A percentile compares a stretch with the other conserved stretches of the same genome.
Conservation (phyloP, 1,284 basidiomycete species). For the Ustilago tritici region DNA sequence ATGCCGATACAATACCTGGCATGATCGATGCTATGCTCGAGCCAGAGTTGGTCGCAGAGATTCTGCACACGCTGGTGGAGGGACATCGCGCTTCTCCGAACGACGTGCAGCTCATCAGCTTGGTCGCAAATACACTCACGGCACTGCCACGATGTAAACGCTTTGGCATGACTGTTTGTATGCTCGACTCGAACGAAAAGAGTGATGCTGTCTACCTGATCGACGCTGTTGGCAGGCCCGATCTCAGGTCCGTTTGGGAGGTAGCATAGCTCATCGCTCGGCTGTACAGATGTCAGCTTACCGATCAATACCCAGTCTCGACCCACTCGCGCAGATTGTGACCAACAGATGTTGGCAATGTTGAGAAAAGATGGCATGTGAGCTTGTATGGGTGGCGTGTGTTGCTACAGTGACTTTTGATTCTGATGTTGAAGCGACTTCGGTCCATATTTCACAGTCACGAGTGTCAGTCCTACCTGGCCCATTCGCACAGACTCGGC, state of each 20-base stretch:
- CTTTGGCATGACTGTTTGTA: constrained; percentile 37
- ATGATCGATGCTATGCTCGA: constrained; percentile 46
- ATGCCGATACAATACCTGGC: constrained; percentile 26
- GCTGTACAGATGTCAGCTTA: too few relatives aligned
- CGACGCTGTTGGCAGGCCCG: constrained; percentile 14
- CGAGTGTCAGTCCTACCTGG: neutral
- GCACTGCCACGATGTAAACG: constrained; percentile 38
- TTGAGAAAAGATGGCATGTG: neutral
- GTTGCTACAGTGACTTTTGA: neutral
- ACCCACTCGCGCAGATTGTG: neutral
- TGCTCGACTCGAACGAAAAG: constrained; percentile 41
- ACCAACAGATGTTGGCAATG: neutral
- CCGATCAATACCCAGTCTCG: neutral
- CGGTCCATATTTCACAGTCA: constrained; percentile 6
- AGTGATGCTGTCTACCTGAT: constrained; percentile 18
- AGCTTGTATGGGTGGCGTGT: neutral
- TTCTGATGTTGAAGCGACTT: neutral
- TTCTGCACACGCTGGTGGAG: constrained; percentile 22
- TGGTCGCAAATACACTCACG: constrained; percentile 7
- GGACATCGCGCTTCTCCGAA: constrained; percentile 6
- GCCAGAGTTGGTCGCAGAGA: constrained; percentile 34
- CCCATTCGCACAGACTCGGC: constrained; percentile 11
- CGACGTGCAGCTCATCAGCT: neutral
- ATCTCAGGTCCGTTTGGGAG: constrained; percentile 33
- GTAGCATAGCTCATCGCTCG: constrained; percentile 9